Evolutionary conservation across 176 grass and related monocot species (phyloP).

Genomic region (Hordeum vulgare): DNA sequence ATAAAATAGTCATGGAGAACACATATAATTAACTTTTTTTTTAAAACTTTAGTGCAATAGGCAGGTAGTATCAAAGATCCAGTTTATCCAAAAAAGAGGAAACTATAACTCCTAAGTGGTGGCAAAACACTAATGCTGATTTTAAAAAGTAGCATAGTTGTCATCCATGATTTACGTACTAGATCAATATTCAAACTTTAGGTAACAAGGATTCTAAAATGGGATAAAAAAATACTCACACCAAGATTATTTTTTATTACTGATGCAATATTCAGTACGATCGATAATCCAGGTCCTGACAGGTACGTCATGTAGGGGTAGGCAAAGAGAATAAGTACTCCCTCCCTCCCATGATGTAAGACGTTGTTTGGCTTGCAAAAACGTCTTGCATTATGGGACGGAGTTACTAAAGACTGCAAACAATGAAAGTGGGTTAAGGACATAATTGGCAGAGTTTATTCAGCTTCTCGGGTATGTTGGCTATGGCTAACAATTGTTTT

Average conservation of each 20-base stretch:
- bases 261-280: constrained; percentile 44
- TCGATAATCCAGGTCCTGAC: constrained; percentile 38
- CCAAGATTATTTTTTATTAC: constrained; percentile 19
- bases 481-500: neutral
- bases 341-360: too few species aligned
- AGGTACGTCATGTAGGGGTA: constrained; percentile 60
- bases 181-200: neutral
- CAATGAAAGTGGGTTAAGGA: neutral
- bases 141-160: neutral
- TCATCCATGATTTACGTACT: neutral
- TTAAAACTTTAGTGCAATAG: neutral
- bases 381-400: too few species aligned
- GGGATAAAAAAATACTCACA: constrained; percentile 20
- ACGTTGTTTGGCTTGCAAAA: too few species aligned
- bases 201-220: neutral
- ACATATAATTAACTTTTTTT: neutral
- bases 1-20: neutral
- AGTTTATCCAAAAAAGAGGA: neutral
- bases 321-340: constrained; percentile 42
- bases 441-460: neutral
- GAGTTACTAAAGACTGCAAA: neutral
- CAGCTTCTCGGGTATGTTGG: neutral
- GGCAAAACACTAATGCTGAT: neutral
- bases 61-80: neutral
- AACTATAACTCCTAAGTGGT: neutral